Evolutionary conservation across 2,329 filamentous ascomycete genomes (phyloP).

Genomic region (Eutypa lata): DNA sequence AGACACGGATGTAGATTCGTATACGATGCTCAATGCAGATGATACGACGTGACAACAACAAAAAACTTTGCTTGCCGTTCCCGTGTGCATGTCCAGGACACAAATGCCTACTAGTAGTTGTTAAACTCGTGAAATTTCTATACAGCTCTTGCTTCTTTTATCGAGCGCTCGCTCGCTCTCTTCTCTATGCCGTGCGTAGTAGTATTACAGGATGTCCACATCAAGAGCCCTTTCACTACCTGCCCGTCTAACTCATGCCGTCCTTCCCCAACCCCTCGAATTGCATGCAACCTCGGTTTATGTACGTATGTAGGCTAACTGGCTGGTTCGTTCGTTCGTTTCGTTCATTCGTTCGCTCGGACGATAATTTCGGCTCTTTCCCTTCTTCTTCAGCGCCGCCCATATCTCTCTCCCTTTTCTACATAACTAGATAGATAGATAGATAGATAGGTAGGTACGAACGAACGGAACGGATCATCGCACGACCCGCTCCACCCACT

Average conservation of each 20-base stretch:
- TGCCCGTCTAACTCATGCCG: not conserved
- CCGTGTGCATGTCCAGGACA: too few relatives aligned
- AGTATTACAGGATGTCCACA: slow-evolving; percentile 24
- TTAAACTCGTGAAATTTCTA: slow-evolving; percentile 16
- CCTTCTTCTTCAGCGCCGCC: too few relatives aligned
- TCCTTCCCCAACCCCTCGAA: not conserved
- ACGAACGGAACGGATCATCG: slow-evolving; percentile 14
- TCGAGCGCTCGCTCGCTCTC: slow-evolving; percentile 7
- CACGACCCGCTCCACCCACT: slow-evolving; percentile 82
- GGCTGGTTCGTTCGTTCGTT: too few relatives aligned
- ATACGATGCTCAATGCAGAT: slow-evolving; percentile 17
- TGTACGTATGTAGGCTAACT: too few relatives aligned
- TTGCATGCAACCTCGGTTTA: too few relatives aligned
- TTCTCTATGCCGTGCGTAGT: slow-evolving; percentile 20
- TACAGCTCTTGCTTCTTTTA: slow-evolving; percentile 12
- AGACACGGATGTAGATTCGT: slow-evolving; percentile 8
- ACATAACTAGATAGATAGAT: too few relatives aligned
- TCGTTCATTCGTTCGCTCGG: too few relatives aligned
- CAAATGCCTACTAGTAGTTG: not conserved
- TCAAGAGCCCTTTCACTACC: not conserved
- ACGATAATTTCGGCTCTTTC: too few relatives aligned
- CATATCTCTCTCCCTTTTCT: too few relatives aligned
- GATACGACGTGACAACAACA: slow-evolving; percentile 18
- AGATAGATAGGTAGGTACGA: too few relatives aligned
- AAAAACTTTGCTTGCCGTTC: not conserved